Evolutionary conservation across 768 basidiomycete species (phyloP), one percentile per base, ranked within the genome.

Genomic region (Mycena metata): DNA sequence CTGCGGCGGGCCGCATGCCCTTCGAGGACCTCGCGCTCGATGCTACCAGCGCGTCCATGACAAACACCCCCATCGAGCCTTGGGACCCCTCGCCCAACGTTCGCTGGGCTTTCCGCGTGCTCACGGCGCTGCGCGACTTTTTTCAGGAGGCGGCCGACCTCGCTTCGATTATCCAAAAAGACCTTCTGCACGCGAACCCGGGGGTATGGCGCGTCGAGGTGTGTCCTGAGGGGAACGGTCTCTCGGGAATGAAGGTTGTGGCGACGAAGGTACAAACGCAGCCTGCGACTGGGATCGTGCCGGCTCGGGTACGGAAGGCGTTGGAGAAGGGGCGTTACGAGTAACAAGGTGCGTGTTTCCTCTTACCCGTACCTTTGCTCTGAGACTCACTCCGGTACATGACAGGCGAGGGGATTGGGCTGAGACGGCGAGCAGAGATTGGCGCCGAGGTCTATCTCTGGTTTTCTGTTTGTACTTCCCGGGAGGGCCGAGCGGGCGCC

Each of bases 101-200:
- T 39, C 42, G 47, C 45, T 70, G 64, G 60, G 69, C 60, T 23
- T 54, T 35, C 35, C 69, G 65, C 26, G 60, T 60, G 47, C 69
- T 70, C 21, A 30, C 10, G 3, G 57, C 64, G 43, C 43, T 70
- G 33, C 65, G 69, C 41, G 69, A 70, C 45, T 66, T 36, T 16
- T 59, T 21, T 24, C 69, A 70, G 41, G 64, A 66, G 43, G 60
- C 47, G 49, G 41, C 56, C 21, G 69, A 70, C 42, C 47, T 57
- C 11, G 46, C 43, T 13, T 42, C 35, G 56, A 23, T 50, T 30
- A 39, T n/a, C 30, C n/a, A 17, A 10, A 19, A 35, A 26, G 35
- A 42, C 16, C 16, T 35, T 8, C 36, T 16, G 46, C 12, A 24
- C 11, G 36, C 47, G 23, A 39, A 10, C 5, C 3, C 39, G 39